Base-by-base conservation (phyloP, 2,329 filamentous ascomycete genomes). In the Trichoderma sp. region DNA sequence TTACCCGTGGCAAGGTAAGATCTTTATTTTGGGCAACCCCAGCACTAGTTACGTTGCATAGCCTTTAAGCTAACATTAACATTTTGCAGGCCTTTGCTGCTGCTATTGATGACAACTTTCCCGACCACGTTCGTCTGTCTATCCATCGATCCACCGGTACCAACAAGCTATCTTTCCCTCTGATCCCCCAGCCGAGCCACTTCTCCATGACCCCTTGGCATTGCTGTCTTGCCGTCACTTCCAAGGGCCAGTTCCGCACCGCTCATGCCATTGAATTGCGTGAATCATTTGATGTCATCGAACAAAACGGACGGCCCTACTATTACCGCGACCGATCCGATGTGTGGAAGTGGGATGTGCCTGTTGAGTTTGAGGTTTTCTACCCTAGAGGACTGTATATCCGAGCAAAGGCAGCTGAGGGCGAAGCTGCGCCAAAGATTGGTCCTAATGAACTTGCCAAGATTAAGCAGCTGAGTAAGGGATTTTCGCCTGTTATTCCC, bases 261-360 rank as follows among this genome's bases (percentile, higher is more conserved):
- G 64, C 64, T 4, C 64, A 53, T 4, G 64, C 64, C 18, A 53
- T 67, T 6, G 64, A 67, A 3, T 27, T 67, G 41, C 64, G 64
- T 2, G 64, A 67, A 2, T 31, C 64, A n/a, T 45, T 50, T 41
- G 64, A 67, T n/a, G 64, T 67, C 9, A 67, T 67, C 4, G 64
- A 67, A 5, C 64, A 67, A 53, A 12, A 31, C 6, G 38, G 64
- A 16, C 38, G 64, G 4, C 64, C 64, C 5, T 67, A 67, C 38
- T 67, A 67, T 29, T 67, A 53, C 38, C 27, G 64, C 31, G 38
- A 67, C 27, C 64, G 64, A 1, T 67, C 64, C 1, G 38, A 67
- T 53, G 64, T 67, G 16, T 67, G 64, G 64, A 67, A 50, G 38
- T 67, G 64, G 64, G 38, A 67, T 67, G 64, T 67, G 41, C 64